Evolutionary conservation across 2,329 filamentous ascomycete species (phyloP).

Genomic region (Monosporascus cannonballus): DNA sequence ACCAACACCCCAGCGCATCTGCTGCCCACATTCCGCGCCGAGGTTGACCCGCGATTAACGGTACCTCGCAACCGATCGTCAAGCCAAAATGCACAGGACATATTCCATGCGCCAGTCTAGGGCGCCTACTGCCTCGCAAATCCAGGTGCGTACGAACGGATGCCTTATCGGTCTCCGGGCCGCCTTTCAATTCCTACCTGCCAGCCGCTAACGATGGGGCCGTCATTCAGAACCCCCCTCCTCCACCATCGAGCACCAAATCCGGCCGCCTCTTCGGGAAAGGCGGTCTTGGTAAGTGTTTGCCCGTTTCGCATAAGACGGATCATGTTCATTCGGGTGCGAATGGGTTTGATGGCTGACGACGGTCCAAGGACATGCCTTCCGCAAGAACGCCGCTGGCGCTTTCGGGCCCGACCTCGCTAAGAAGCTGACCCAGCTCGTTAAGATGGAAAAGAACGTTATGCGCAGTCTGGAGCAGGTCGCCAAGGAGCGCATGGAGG

Average conservation of each 20-base stretch:
- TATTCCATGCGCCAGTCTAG: constrained; percentile 98
- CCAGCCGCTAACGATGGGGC: constrained; percentile 1
- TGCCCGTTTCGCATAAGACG: background rate
- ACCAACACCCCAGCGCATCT: too few relatives aligned
- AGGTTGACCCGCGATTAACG: background rate
- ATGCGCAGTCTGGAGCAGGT: constrained; percentile 98
- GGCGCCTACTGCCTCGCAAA: constrained; percentile 84
- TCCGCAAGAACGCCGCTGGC: constrained; percentile 68
- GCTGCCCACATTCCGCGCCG: background rate
- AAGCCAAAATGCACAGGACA: constrained; percentile 81
- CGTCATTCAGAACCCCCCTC: constrained; percentile 74
- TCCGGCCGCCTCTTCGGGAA: constrained; percentile 82
- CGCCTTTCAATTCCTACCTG: background rate
- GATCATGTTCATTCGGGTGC: background rate
- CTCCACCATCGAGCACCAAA: constrained; percentile 88
- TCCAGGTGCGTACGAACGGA: constrained; percentile 40
- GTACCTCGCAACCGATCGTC: constrained; percentile 9
- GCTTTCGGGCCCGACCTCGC: constrained; percentile 81
- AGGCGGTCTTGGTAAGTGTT: constrained; percentile 70
- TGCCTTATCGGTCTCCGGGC: constrained; percentile 4
- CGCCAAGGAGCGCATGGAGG: constrained; percentile 94
- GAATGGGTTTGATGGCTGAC: constrained; percentile 15
- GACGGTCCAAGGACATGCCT: constrained; percentile 48
- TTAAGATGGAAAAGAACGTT: constrained; percentile 99
- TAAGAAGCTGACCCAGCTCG: constrained; percentile 94